Evolutionary conservation across 2,329 filamentous ascomycete species (phyloP), one percentile per base, ranked within the genome.

Genomic region (Fusarium coicis): DNA sequence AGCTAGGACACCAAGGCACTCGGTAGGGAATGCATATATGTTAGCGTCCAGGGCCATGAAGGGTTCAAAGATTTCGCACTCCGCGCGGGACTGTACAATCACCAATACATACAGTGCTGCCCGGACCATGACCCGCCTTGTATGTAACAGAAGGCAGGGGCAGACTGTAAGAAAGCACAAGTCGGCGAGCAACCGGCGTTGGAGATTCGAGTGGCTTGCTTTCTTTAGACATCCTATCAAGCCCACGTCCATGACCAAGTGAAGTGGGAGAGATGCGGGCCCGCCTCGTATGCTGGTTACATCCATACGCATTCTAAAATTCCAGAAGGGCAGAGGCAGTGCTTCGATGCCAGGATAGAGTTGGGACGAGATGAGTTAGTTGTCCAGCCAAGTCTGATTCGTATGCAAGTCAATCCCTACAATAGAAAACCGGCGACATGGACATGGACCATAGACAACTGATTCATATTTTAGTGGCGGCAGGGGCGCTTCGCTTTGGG

Each of bases 91-190:
- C 57, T 63, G 40, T 36, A 50, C 46, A 57, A 65, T 69, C 14
- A 44, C 47, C 19, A 18, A n/a, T 54, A 54, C 23, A 53, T 71
- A 70, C 68, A 72, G 64, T 72, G 63, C 59, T 59, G 56, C 58
- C 23, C 54, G 54, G 50, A 54, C 55, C 69, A 57, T 62, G 72
- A 71, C 73, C 66, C 73, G 67, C 68, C 72, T 74, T 70, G 73
- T 64, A 77, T 78, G 74, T 69, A 76, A 77, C 73, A 53, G 50
- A 68, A 72, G 58, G 52, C 71, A 74, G 70, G 73, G 73, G 74
- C 62, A 61, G 55, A 40, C 52, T 46, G 34, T n/a, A 49, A 57
- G 53, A 59, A 68, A 59, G 49, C 42, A 63, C 67, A 66, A 50
- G 46, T 62, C 32, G 63, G 46, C 43, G 61, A 67, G 50, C 58